Conservation (phyloP, 2,329 filamentous ascomycete species). For the Pyrenochaeta sp. region DNA sequence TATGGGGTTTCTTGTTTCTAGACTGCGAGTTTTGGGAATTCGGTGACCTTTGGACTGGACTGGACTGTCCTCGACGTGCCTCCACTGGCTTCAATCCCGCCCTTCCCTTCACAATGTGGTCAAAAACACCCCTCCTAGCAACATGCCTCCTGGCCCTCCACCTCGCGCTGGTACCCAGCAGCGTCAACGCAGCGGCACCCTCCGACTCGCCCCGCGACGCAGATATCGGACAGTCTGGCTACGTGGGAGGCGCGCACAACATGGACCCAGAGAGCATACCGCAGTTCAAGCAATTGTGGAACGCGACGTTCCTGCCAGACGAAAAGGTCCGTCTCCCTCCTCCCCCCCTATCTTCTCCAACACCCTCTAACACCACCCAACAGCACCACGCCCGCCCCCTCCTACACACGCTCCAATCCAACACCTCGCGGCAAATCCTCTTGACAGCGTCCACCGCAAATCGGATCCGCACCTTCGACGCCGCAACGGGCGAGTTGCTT, state of each 20-base stretch:
- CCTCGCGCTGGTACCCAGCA: too few relatives aligned
- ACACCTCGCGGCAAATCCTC: constrained; percentile 23
- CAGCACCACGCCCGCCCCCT: constrained; percentile 59
- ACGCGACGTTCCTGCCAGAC: constrained; percentile 38
- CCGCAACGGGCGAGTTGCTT: constrained; percentile 20
- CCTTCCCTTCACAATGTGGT: too few relatives aligned
- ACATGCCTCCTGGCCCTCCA: too few relatives aligned
- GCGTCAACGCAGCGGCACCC: constrained; percentile 8
- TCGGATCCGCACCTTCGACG: constrained; percentile 26
- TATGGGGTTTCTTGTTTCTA: too few relatives aligned
- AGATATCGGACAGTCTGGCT: constrained; percentile 24
- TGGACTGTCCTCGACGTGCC: too few relatives aligned
- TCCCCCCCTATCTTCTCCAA: background rate
- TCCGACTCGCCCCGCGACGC: constrained; percentile 26
- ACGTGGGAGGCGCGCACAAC: constrained; percentile 48
- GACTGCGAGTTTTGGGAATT: too few relatives aligned
- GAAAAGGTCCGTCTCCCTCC: constrained; percentile 33
- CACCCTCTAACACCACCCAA: background rate
- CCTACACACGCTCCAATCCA: constrained; percentile 51
- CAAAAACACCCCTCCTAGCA: too few relatives aligned
- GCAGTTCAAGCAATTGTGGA: constrained; percentile 51
- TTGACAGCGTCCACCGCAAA: constrained; percentile 29
- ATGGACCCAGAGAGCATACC: constrained; percentile 49
- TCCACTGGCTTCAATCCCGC: too few relatives aligned
- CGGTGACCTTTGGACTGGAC: too few relatives aligned